A percentile compares a stretch with the other conserved stretches of the same genome.
Conservation (phyloP, 192 early-diverging fungal genomes). For the Linnemannia hyalina region DNA sequence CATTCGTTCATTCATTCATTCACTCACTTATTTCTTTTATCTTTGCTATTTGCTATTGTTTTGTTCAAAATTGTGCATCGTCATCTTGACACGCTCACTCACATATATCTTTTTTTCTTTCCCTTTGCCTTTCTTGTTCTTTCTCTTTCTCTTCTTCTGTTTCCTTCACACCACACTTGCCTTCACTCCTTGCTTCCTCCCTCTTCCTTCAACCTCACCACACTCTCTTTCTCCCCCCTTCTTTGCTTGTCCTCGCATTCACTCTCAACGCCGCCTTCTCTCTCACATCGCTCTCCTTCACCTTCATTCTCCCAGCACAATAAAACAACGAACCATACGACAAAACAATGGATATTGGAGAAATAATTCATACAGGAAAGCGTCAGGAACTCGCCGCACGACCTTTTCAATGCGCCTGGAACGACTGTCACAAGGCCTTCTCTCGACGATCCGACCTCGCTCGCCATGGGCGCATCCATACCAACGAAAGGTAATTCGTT, state of each 20-base stretch:
- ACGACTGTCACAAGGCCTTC: slow-evolving; percentile 77
- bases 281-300: too few species aligned
- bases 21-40: neutral
- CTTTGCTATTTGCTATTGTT: neutral
- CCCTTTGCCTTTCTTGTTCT: neutral
- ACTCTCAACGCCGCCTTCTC: too few species aligned
- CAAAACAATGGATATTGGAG: slow-evolving; percentile 65
- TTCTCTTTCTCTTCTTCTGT: neutral
- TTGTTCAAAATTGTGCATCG: neutral
- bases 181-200: neutral
- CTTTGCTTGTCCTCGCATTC: too few species aligned
- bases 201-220: neutral
- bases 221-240: neutral
- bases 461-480: slow-evolving; percentile 84
- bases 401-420: slow-evolving; percentile 69
- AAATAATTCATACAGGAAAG: slow-evolving; percentile 61
- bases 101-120: neutral
- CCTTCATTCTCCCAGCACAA: too few species aligned
- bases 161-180: neutral
- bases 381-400: slow-evolving; percentile 57
- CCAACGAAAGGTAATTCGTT: slow-evolving; percentile 71
- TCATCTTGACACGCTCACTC: neutral
- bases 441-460: slow-evolving; percentile 78
- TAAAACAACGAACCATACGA: too few species aligned
- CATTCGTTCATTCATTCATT: neutral